A percentile compares a stretch with the other conserved stretches of the same genome.
Evolutionary conservation across 1,284 basidiomycete species (phyloP).

Genomic region (Apiotrichum akiyoshidainum): DNA sequence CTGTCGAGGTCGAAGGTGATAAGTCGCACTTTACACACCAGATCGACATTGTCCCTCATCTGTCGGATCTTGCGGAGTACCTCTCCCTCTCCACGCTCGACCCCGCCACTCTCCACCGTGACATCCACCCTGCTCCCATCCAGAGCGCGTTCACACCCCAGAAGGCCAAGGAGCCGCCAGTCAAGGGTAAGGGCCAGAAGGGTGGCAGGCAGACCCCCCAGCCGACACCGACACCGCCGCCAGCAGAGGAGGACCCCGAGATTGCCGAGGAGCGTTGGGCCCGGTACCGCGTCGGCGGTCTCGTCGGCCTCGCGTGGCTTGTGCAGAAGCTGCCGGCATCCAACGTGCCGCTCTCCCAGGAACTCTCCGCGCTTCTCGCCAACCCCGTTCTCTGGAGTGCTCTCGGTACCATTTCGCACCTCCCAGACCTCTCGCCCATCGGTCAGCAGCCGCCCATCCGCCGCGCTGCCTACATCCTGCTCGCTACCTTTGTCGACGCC

Average conservation of each 20-base stretch:
- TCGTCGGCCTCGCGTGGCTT: constrained; percentile 65
- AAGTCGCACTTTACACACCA: constrained; percentile 7
- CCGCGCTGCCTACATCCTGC: constrained; percentile 39
- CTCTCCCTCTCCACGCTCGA: constrained; percentile 59
- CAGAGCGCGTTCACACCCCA: constrained; percentile 23
- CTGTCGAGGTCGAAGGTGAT: constrained; percentile 1
- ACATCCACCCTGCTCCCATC: constrained; percentile 63
- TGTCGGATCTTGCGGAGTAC: constrained; percentile 46
- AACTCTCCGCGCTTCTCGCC: constrained; percentile 30
- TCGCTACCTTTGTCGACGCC: constrained; percentile 31
- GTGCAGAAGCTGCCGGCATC: constrained; percentile 28
- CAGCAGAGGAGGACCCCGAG: constrained; percentile 31
- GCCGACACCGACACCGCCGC: constrained; percentile 15
- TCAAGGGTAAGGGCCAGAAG: not conserved
- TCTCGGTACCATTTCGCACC: constrained; percentile 17
- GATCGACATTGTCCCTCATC: constrained; percentile 50
- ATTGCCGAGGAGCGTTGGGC: constrained; percentile 64
- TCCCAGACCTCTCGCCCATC: constrained; percentile 16
- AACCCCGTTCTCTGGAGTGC: constrained; percentile 41
- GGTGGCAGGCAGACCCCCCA: constrained; percentile 13
- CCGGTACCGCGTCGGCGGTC: constrained; percentile 66
- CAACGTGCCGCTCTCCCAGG: constrained; percentile 22
- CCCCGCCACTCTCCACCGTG: constrained; percentile 62
- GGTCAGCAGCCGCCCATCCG: constrained; percentile 41
- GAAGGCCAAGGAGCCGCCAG: constrained; percentile 7